Base-by-base conservation (phyloP, 768 basidiomycete genomes). In the Jaapia argillacea region DNA sequence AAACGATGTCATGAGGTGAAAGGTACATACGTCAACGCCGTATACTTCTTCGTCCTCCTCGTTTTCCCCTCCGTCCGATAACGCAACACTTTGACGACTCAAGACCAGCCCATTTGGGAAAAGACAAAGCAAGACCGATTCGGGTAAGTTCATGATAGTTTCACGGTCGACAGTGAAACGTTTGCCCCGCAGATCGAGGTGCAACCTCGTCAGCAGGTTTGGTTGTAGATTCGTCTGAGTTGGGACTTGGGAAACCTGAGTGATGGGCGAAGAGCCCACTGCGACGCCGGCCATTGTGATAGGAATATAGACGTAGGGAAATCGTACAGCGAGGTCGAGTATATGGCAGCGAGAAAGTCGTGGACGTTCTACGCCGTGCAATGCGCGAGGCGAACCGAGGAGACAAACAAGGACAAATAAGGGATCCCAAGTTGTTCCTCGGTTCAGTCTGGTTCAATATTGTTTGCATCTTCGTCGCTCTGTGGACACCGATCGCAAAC, bases 31-130 rank as follows among this genome's bases (percentile, higher is more conserved):
- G 60, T 98, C 94, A 57, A 98, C 93, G 31, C 75, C 87, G 61
- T 96, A 98, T 21, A 97, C 79, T 56, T 97, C 92, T 57, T 94
- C 93, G 52, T 81, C 77, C 37, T 87, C 87, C 35, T 77, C 80
- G 48, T 76, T 75, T 31, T 79, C 85, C 22, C 79, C 83, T 18
- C 79, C 81, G 45, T 84, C 85, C 5, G 78, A 77, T 43, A 85
- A 64, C 14, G 81, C 81, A 5, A 76, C 74, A 47, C 84, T 85
- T 57, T 93, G 88, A 48, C 92, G 73, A 58, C 85, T 91, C 43
- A 97, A 73, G 28, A 97, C 91, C 47, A 97, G 78, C 16, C 94
- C 96, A 56, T 98, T 98, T 6, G 96, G 96, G 58, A 98, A 99
- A 48, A 99, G 71, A 62, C 93, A 97, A 27, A 99, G 70, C 42